Base-by-base conservation (phyloP, 768 basidiomycete species). In the Lactarius trivialis region DNA sequence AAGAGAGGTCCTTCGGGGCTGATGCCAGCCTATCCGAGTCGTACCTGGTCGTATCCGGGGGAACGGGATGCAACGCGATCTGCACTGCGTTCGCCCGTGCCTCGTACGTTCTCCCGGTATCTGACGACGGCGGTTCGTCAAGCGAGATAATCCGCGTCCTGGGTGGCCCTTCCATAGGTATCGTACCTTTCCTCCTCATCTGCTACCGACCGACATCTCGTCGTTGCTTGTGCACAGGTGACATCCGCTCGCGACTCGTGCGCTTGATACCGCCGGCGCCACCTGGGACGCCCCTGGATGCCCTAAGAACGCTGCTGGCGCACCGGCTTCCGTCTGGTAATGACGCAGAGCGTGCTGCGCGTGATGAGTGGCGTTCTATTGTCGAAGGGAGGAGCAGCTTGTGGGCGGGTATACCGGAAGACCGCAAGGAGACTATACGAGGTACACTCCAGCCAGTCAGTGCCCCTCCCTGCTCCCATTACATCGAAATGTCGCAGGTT, bases 121-220 rank as follows among this genome's bases (percentile, higher is more conserved):
- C 93, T 7, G 95, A 98, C 71, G 93, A 98, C 72, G 95, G 95
- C 1, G 95, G 95, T 49, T 93, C 91, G 3, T 96, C 93, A 2
- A 91, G 90, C 66, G 94, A 97, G 77, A 96, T 96, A 56, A 91
- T 94, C 56, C 85, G 94, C 54, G 92, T 94, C 26, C 79, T 98
- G 57, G 90, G 89, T 19, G 91, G 91, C 3, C 89, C 91, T 24
- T 92, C 91, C 36, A 83, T 94, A 69, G 89, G 91, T 89, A 68
- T 61, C 70, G 64, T 45, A 26, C 37, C 58, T 21, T 21, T 55
- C 66, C 17, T 15, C 48, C 28, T 37, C 45, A 17, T 21, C 17
- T 59, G 66, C 37, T 39, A 49, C 56, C 51, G 26, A 24, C 30
- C 45, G 2, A 61, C 65, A 50, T 68, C 49, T 30, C 45, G 19